Evolutionary conservation across 2,329 filamentous ascomycete species (phyloP).

Genomic region (Colletotrichum cuscutae): DNA sequence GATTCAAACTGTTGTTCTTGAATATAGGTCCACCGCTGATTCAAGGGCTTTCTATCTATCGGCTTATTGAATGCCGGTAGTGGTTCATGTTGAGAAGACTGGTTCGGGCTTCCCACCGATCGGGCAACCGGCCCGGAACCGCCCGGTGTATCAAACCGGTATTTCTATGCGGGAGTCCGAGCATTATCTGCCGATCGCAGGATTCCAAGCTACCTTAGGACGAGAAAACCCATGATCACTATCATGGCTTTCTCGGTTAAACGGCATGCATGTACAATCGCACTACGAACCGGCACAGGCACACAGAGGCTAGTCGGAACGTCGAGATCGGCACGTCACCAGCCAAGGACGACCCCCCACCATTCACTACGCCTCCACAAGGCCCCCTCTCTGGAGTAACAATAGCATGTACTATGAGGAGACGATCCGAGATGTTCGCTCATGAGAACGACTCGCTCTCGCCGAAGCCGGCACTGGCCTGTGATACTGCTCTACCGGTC

Average conservation of each 20-base stretch:
- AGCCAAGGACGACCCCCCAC: neutral
- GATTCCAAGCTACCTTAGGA: neutral
- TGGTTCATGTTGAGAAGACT: neutral
- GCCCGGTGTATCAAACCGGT: neutral
- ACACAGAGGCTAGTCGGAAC: too few relatives aligned
- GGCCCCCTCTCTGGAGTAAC: neutral
- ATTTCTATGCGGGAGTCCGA: neutral
- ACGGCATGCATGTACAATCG: neutral
- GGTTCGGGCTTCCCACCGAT: neutral
- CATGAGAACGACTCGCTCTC: neutral
- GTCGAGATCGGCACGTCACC: neutral
- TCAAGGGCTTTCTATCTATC: neutral
- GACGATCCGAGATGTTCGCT: neutral
- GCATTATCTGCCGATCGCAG: neutral
- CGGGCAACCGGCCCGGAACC: neutral
- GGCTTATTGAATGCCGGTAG: neutral
- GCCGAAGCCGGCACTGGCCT: neutral
- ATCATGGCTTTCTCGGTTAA: neutral
- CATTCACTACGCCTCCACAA: neutral
- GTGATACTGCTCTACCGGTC: neutral
- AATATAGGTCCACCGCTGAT: too few relatives aligned
- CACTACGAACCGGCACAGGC: neutral
- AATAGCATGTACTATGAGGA: neutral
- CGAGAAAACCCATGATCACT: neutral
- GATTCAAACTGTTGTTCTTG: too few relatives aligned